These are phyloP conservation scores for Pleurotus eryngii DNA, from an alignment of 768 basidiomycete genomes.

Conservation along the genomic window DNA sequence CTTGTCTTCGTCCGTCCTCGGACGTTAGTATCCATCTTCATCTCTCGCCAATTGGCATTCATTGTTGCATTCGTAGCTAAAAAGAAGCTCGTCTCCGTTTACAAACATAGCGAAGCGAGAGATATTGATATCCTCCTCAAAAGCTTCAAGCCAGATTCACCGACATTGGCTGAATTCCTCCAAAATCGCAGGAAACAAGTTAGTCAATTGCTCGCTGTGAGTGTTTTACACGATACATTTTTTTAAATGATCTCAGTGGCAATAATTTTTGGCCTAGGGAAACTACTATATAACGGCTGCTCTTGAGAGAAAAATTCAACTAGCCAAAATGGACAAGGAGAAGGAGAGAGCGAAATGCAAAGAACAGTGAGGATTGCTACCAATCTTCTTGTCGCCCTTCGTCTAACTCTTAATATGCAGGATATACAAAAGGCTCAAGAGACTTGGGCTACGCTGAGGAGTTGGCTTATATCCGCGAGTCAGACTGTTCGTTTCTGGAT, in stretches of 20 bases:
- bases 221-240: neutral
- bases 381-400: too few relatives aligned
- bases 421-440: constrained; percentile 13
- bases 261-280: too few relatives aligned
- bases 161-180: neutral
- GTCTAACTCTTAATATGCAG: constrained; percentile 3
- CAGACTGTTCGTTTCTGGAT: constrained; percentile 9
- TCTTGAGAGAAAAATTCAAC: too few relatives aligned
- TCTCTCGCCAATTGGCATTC: neutral
- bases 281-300: too few relatives aligned
- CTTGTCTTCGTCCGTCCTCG: neutral
- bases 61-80: neutral
- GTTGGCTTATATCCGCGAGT: constrained; percentile 14
- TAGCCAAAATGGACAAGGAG: too few relatives aligned
- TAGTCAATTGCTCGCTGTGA: constrained; percentile 9
- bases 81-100: neutral
- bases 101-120: neutral
- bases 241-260: neutral
- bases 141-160: neutral
- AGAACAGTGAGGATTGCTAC: too few relatives aligned
- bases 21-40: neutral
- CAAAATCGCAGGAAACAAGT: constrained; percentile 14
- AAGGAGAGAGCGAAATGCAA: too few relatives aligned
- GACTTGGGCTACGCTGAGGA: constrained; percentile 19
- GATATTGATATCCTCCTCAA: neutral